Evolutionary conservation across 1,139 yeast species (phyloP).

Genomic region (Yarrowia galli): DNA sequence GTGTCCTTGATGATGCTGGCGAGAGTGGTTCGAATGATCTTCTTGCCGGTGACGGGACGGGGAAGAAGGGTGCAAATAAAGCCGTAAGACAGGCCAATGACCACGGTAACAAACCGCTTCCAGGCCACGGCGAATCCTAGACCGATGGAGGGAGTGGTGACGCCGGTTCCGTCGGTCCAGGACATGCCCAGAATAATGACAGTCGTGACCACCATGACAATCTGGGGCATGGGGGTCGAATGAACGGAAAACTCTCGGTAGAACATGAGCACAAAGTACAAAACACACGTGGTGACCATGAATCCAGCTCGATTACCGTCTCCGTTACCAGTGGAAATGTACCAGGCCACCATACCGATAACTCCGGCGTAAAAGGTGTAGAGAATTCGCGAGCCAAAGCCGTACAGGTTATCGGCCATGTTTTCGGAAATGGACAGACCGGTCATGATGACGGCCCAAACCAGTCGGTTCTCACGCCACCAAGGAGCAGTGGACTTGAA

Average conservation of each 20-base stretch:
- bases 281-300: slow-evolving; percentile 48
- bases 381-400: slow-evolving; percentile 45
- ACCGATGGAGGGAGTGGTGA: slow-evolving; percentile 44
- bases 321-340: slow-evolving; percentile 49
- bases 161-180: slow-evolving; percentile 46
- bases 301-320: slow-evolving; percentile 49
- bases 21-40: slow-evolving; percentile 45
- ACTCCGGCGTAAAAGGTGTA: slow-evolving; percentile 49
- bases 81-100: slow-evolving; percentile 49
- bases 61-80: slow-evolving; percentile 50
- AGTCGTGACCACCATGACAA: slow-evolving; percentile 48
- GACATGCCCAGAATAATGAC: slow-evolving; percentile 49
- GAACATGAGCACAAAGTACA: slow-evolving; percentile 45
- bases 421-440: slow-evolving; percentile 47
- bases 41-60: slow-evolving; percentile 47
- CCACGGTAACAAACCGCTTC: slow-evolving; percentile 50
- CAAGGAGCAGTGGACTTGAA: slow-evolving; percentile 46
- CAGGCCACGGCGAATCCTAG: slow-evolving; percentile 51
- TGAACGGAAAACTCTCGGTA: slow-evolving; percentile 50
- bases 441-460: slow-evolving; percentile 51
- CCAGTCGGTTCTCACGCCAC: slow-evolving; percentile 47
- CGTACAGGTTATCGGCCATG: slow-evolving; percentile 51
- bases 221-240: slow-evolving; percentile 48
- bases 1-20: slow-evolving; percentile 44
- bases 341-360: slow-evolving; percentile 51